Percentiles rank a stretch among this genome's conserved stretches.
Conservation (phyloP, 441 rosid genomes). For the Adansonia madagascariensis region DNA sequence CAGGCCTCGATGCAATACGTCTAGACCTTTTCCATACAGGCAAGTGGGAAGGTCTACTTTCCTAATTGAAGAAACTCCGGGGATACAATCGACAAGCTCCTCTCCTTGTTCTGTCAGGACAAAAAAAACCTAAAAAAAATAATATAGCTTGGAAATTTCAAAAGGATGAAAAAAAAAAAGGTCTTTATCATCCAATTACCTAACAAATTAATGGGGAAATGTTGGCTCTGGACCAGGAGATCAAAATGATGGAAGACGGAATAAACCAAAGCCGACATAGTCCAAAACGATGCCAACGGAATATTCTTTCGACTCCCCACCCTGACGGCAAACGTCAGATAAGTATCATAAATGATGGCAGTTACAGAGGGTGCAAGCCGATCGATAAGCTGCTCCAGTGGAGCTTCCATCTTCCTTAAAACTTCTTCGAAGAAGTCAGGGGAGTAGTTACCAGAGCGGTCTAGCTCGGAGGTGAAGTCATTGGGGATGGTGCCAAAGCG, state of each 20-base stretch:
- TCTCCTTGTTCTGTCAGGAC: constrained; percentile 19
- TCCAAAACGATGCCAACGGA: constrained; percentile 54
- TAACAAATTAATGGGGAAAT: constrained; percentile 11
- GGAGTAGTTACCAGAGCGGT: constrained; percentile 23
- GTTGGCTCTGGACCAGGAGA: constrained; percentile 8
- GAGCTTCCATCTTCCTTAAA: constrained; percentile 33
- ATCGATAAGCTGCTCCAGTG: constrained; percentile 30
- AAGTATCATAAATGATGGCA: constrained; percentile 32
- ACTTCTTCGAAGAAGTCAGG: constrained; percentile 35
- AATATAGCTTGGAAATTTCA: too few species aligned
- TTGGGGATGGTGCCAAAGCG: constrained; percentile 11
- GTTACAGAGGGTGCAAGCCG: constrained; percentile 23
- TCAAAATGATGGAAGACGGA: constrained; percentile 25
- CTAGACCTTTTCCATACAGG: background rate
- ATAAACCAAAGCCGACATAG: constrained; percentile 43
- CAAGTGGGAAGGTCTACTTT: constrained; percentile 29
- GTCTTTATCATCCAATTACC: background rate
- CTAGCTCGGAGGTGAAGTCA: constrained; percentile 21
- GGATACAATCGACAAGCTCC: constrained; percentile 14
- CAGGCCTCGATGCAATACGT: constrained; percentile 13
- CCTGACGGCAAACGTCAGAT: constrained; percentile 23
- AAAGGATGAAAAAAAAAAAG: background rate
- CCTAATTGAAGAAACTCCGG: constrained; percentile 26
- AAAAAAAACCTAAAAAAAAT: background rate
- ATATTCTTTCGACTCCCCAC: constrained; percentile 40